These are phyloP conservation scores for Pseudogymnoascus sp. DNA, from an alignment of 2,329 filamentous ascomycete species.

Conservation along the genomic window DNA sequence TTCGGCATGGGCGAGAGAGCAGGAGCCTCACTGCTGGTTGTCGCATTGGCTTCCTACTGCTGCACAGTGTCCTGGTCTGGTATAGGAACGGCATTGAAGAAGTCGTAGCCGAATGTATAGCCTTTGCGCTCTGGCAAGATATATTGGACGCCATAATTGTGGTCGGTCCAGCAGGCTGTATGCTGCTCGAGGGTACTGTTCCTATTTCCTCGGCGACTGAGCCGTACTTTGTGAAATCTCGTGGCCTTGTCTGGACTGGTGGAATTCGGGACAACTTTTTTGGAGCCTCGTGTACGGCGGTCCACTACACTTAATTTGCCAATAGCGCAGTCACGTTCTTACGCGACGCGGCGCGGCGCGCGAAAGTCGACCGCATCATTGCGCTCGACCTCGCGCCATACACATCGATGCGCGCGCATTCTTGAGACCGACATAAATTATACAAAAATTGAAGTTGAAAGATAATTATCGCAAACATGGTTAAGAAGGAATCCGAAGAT, in stretches of 20 bases:
- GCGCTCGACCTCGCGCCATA: neutral
- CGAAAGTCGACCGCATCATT: neutral
- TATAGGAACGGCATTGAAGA: conserved; percentile 61
- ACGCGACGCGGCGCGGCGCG: neutral
- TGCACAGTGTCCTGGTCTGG: conserved; percentile 55
- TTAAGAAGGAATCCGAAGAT: neutral
- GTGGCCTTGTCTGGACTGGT: neutral
- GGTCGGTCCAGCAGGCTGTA: neutral
- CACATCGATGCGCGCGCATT: neutral
- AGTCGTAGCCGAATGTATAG: conserved; percentile 30
- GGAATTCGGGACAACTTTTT: neutral
- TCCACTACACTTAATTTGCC: neutral
- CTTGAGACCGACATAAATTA: neutral
- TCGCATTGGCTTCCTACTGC: neutral
- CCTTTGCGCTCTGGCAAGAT: conserved; percentile 10
- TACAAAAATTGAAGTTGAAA: neutral
- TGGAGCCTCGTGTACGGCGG: conserved; percentile 1
- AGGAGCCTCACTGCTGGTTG: neutral
- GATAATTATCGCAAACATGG: neutral
- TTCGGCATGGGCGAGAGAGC: neutral
- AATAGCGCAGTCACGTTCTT: neutral
- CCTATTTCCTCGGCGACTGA: neutral
- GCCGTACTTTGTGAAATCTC: neutral
- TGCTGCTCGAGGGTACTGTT: neutral
- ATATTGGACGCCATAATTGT: conserved; percentile 11